phyloP scores from a whole-genome alignment of 768 basidiomycete species.

The Serpula lacrymans region DNA sequence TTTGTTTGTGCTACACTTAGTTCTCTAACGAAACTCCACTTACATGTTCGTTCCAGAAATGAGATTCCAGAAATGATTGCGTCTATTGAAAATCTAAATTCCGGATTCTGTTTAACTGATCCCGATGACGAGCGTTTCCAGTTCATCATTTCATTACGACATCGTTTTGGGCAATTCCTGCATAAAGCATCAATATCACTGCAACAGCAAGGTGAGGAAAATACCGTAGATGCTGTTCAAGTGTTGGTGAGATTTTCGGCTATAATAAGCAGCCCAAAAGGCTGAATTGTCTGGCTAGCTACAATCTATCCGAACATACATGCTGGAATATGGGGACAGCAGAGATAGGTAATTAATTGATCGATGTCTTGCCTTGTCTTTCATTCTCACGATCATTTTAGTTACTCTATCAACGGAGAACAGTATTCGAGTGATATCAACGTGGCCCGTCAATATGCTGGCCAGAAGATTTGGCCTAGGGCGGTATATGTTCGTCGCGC shows the following conservation, averaged over 20 bases:
- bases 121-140: conserved; percentile 60
- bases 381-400: conserved; percentile 18
- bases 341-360: conserved; percentile 41
- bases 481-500: conserved; percentile 66
- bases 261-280: too few species aligned
- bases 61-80: conserved; percentile 80
- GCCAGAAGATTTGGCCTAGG: conserved; percentile 76
- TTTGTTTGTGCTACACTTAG: conserved; percentile 41
- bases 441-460: conserved; percentile 63
- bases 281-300: too few species aligned
- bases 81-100: conserved; percentile 53
- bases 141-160: conserved; percentile 53
- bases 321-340: conserved; percentile 75
- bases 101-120: conserved; percentile 68
- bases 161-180: conserved; percentile 65
- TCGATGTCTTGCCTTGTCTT: conserved; percentile 20
- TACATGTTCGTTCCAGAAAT: conserved; percentile 41
- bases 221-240: conserved; percentile 77
- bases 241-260: conserved; percentile 54
- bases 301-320: conserved; percentile 67
- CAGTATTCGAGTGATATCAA: conserved; percentile 58
- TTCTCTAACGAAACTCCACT: neutral
- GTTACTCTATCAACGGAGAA: conserved; percentile 56
- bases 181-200: conserved; percentile 67
- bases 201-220: conserved; percentile 73